Base-by-base conservation (phyloP, 306 rosid genomes). In the Vicia sativa region DNA sequence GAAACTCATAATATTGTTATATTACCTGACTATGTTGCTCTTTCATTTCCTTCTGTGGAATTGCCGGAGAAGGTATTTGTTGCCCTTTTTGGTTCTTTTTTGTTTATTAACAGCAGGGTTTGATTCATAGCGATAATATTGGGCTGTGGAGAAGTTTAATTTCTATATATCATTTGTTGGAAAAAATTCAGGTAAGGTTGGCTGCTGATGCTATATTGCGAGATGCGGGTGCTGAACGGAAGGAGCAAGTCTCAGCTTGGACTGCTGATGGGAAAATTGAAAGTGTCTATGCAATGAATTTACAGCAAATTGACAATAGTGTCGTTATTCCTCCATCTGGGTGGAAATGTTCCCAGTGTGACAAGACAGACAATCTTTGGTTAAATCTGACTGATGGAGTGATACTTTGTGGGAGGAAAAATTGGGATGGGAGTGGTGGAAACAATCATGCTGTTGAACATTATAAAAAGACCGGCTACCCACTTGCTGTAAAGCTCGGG, bases 351-450 rank as follows among this genome's bases (percentile, higher is more conserved):
- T 26, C 81, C 3, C 77, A 93, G 80, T 93, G 99, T 85, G 97
- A 93, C 26, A 90, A 90, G 83, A 83, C 72, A 37, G 96, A 90
- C 6, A 93, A 93, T 77, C 97, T 93, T 54, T 93, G 99, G 99
- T 82, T 93, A 53, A 93, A 93, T 80, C 78, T 93, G 69, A 86
- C 97, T 34, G 97, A 93, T 76, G 99, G 99, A 57, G 68, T 44
- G 82, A 90, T 89, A 58, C 89, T 86, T 61, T 93, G 99, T 76
- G 99, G 97, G 81, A 86, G 99, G 77, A 88, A 26, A 82, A 93
- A 86, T 65, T 93, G 96, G 96, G 99, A 90, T 71, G 97, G 99
- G 54, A 90, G 71, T 60, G 99, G 99, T 64, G 99, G 99, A 44
- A 93, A 93, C 79, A 79, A 93, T 81, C 99, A 93, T 75, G 99